A percentile compares a stretch with the other conserved stretches of the same genome.
Evolutionary conservation across 2,329 filamentous ascomycete genomes (phyloP).

Genomic region (Coniochaeta sp.): DNA sequence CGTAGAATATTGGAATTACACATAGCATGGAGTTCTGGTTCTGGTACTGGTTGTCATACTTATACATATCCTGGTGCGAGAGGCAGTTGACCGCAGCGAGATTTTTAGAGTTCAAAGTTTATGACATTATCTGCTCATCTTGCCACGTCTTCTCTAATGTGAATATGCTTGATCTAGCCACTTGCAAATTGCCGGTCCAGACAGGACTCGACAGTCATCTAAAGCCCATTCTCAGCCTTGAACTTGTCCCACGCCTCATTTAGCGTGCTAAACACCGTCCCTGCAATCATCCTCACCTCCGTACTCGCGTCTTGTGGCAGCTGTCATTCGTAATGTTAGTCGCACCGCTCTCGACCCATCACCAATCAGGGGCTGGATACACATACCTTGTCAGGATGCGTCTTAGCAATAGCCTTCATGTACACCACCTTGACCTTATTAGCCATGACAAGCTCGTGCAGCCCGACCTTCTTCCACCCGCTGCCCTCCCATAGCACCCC

Average conservation of each 20-base stretch:
- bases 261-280: conserved; percentile 57
- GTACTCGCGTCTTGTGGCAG: conserved; percentile 57
- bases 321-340: conserved; percentile 27
- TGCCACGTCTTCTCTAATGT: not conserved
- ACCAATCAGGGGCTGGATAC: not conserved
- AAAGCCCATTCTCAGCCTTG: conserved; percentile 60
- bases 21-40: not conserved
- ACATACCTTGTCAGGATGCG: conserved; percentile 94
- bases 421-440: conserved; percentile 96
- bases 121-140: not conserved
- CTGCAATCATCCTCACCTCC: conserved; percentile 59
- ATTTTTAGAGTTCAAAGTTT: not conserved
- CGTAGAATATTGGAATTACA: not conserved
- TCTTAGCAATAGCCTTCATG: conserved; percentile 98
- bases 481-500: conserved; percentile 84
- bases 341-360: not conserved
- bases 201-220: conserved; percentile 9
- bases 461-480: conserved; percentile 93
- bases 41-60: not conserved
- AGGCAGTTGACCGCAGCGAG: not conserved
- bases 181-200: not conserved
- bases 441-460: conserved; percentile 87
- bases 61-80: no score
- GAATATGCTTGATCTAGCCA: not conserved
- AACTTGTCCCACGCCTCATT: conserved; percentile 72